Evolutionary conservation across 1,284 basidiomycete genomes (phyloP).

Genomic region (Puccinia horiana): DNA sequence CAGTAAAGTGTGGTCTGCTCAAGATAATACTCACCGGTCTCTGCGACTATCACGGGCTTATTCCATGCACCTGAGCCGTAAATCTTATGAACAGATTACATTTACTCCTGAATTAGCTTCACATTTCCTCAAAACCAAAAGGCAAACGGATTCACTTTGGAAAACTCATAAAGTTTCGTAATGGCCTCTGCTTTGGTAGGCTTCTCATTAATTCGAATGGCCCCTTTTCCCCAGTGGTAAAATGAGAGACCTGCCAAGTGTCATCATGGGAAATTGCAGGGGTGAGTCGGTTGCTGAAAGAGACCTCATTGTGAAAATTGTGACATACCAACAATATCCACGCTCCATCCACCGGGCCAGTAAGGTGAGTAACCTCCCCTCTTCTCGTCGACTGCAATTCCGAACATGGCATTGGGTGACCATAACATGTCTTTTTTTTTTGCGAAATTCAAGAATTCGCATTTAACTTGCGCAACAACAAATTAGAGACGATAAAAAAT

Average conservation of each 20-base stretch:
- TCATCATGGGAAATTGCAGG: background rate
- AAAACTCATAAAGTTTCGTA: constrained; percentile 17
- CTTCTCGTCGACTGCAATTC: background rate
- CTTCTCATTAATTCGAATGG: background rate
- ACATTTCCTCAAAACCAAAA: background rate
- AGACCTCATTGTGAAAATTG: background rate
- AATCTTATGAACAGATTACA: background rate
- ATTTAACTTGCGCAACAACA: background rate
- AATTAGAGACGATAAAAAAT: background rate
- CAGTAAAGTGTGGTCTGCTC: background rate
- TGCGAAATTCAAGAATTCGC: background rate
- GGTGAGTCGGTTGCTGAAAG: too few species aligned
- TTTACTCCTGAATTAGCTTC: background rate
- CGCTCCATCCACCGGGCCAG: background rate
- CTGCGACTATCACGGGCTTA: constrained; percentile 23
- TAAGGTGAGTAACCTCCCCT: constrained; percentile 30
- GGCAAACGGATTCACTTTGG: constrained; percentile 15
- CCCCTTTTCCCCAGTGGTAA: constrained; percentile 33
- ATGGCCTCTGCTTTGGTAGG: constrained; percentile 2
- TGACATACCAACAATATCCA: constrained; percentile 13
- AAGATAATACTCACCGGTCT: constrained; percentile 32
- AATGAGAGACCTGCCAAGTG: constrained; percentile 20
- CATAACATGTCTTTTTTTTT: constrained; percentile 22
- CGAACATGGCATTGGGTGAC: constrained; percentile 20
- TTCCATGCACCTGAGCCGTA: constrained; percentile 26